These are phyloP conservation scores for Brachypodium distachyon DNA, from an alignment of 202 grass and related monocot genomes.

Conservation along the genomic window DNA sequence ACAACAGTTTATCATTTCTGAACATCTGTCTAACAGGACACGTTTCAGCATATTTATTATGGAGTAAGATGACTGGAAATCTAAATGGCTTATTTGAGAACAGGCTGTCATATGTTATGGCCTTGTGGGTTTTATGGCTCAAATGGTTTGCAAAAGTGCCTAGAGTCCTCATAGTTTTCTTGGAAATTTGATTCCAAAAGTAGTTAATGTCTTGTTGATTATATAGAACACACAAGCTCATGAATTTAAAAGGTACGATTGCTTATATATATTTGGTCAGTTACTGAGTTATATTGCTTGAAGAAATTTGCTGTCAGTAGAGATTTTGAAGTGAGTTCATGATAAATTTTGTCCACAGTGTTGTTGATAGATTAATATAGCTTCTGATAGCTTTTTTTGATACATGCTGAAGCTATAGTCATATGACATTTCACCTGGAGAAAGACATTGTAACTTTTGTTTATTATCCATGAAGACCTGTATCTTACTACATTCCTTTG, in stretches of 20 bases:
- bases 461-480: background rate
- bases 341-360: background rate
- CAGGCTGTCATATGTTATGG: background rate
- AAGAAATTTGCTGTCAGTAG: background rate
- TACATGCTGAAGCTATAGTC: background rate
- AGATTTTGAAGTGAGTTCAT: background rate
- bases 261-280: background rate
- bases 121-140: background rate
- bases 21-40: background rate
- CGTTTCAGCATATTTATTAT: background rate
- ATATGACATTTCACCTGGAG: background rate
- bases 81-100: background rate
- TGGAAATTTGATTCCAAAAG: background rate
- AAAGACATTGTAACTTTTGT: background rate
- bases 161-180: background rate
- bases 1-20: background rate
- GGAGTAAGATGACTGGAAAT: background rate
- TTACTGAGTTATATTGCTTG: background rate
- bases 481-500: background rate
- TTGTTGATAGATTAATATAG: background rate
- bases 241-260: background rate
- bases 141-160: background rate
- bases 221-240: background rate
- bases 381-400: background rate
- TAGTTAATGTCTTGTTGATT: background rate